Conservation (phyloP, 2,329 filamentous ascomycete genomes). For the Xylariales sp. region DNA sequence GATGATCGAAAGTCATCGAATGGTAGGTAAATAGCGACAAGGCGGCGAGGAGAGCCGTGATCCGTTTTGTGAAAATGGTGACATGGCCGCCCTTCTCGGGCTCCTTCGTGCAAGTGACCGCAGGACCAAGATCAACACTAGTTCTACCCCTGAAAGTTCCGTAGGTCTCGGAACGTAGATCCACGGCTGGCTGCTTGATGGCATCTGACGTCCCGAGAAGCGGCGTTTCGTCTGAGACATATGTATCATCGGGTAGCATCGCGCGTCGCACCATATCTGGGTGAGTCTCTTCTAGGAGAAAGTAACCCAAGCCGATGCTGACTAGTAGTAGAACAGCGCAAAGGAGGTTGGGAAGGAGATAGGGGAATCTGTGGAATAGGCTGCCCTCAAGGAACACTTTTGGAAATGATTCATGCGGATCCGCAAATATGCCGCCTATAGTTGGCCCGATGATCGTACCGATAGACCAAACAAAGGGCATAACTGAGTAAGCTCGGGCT, state of each 20-base stretch:
- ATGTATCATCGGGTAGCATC: slow-evolving; percentile 41
- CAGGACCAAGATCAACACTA: slow-evolving; percentile 45
- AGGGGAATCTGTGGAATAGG: slow-evolving; percentile 76
- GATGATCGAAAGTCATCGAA: slow-evolving; percentile 90
- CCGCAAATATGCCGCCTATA: slow-evolving; percentile 81
- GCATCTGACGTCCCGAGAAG: slow-evolving; percentile 71
- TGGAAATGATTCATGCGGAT: slow-evolving; percentile 72
- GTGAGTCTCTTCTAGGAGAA: slow-evolving; percentile 84
- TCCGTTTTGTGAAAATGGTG: slow-evolving; percentile 52
- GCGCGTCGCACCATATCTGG: slow-evolving; percentile 66
- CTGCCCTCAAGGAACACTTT: slow-evolving; percentile 60
- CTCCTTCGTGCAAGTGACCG: slow-evolving; percentile 19
- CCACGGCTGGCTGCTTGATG: slow-evolving; percentile 66
- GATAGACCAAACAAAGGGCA: slow-evolving; percentile 92
- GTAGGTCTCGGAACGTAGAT: slow-evolving; percentile 74
- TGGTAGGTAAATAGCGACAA: slow-evolving; percentile 91
- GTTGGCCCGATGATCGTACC: slow-evolving; percentile 86
- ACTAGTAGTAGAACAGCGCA: slow-evolving; percentile 72
- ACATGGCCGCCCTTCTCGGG: slow-evolving; percentile 29
- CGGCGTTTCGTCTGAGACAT: slow-evolving; percentile 63
- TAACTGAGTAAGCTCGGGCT: slow-evolving; percentile 83
- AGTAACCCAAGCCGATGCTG: slow-evolving; percentile 75
- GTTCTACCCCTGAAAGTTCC: slow-evolving; percentile 56
- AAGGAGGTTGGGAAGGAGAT: slow-evolving; percentile 82
- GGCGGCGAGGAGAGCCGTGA: slow-evolving; percentile 74